Base-by-base conservation (phyloP, 495 filamentous ascomycete species). In the Copromyces sp. region DNA sequence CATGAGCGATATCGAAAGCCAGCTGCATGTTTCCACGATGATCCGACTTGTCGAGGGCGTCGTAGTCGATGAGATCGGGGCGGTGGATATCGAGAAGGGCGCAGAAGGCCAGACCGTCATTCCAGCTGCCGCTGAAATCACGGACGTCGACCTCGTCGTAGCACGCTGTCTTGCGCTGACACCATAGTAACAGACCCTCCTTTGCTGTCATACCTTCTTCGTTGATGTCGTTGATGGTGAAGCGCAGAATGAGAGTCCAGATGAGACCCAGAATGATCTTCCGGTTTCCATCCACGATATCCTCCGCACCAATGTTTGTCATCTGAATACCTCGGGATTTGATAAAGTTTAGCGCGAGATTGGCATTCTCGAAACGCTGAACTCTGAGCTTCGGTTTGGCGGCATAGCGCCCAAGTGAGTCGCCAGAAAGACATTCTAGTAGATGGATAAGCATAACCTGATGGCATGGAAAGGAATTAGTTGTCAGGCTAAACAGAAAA, bases 141-240 rank as follows among this genome's bases (percentile, higher is more conserved):
- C 91, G 87, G 37, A 99, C 92, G 73, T 98, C 90, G 5, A 99
- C 94, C 76, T 95, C 95, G 71, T 97, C 94, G 79, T 99, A 99
- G 81, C 95, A 98, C 16, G 95, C 95, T 35, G 95, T 99, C 82
- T 99, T 99, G 72, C 95, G 87, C 83, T 99, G 95, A 86, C 96
- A 98, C 95, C 95, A 99, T 29, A 99, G 83, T 65, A 99, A 81
- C 75, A 99, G 82, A 69, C 95, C 95, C 81, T 98, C 95, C 83
- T 98, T 97, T 20, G 96, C 96, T 65, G 94, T 97, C 90, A 98
- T 91, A 72, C 96, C 96, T 86, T 97, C 96, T 80, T 93, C 91
- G 80, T 96, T 98, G 85, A 98, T 99, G 82, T 98, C 94, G 78
- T 91, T 97, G 81, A 99, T 98, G 70, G 95, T 99, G 80, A 99